Evolutionary conservation across 1,284 basidiomycete species (phyloP).

Genomic region (Porodaedalea pini): DNA sequence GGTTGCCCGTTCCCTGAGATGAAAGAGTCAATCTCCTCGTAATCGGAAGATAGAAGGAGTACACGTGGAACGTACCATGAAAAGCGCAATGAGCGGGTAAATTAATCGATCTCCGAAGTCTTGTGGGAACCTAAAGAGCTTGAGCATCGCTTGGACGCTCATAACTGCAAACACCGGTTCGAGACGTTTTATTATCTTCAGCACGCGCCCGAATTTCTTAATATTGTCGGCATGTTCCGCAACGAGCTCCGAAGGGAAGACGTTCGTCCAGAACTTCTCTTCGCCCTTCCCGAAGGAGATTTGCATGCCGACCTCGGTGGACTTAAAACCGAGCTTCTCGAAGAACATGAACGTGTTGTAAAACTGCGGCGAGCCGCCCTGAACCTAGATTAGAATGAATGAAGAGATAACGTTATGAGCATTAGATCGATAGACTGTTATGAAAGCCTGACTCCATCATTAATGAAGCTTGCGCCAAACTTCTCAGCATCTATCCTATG

Average conservation of each 20-base stretch:
- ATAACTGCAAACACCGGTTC: conserved; percentile 58
- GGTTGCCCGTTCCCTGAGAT: conserved; percentile 52
- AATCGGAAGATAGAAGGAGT: conserved; percentile 1
- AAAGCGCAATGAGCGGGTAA: conserved; percentile 54
- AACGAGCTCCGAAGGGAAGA: conserved; percentile 55
- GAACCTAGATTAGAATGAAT: conserved; percentile 25
- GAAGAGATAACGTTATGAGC: background rate
- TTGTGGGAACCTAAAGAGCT: conserved; percentile 55
- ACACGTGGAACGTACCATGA: conserved; percentile 33
- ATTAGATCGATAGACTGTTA: conserved; percentile 2
- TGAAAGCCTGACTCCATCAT: conserved; percentile 44
- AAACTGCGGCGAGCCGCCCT: conserved; percentile 55
- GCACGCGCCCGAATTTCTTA: conserved; percentile 52
- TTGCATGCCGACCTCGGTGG: conserved; percentile 55
- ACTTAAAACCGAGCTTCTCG: conserved; percentile 49
- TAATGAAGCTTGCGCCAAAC: conserved; percentile 54
- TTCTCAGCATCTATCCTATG: conserved; percentile 42
- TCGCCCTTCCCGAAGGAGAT: conserved; percentile 61
- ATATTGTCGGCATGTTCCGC: conserved; percentile 50
- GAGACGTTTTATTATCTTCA: conserved; percentile 50
- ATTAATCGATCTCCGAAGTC: conserved; percentile 57
- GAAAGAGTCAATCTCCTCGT: background rate
- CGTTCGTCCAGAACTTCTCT: conserved; percentile 62
- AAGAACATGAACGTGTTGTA: conserved; percentile 58
- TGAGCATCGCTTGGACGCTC: conserved; percentile 55